phyloP scores from a whole-genome alignment of 257 asterid species.

The Striga asiatica region DNA sequence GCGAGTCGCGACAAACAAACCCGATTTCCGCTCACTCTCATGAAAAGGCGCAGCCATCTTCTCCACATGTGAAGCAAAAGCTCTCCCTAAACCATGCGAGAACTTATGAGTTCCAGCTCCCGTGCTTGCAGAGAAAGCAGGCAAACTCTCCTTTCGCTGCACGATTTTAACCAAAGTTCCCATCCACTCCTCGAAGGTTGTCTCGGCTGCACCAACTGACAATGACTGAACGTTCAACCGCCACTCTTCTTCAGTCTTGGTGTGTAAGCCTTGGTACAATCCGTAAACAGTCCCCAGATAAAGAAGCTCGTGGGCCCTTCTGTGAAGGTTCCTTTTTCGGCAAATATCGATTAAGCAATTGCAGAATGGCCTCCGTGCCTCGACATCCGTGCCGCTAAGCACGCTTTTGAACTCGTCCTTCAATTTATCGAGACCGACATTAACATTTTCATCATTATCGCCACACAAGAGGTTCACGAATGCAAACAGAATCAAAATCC shows the following conservation, averaged over 20 bases:
- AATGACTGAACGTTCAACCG: conserved; percentile 64
- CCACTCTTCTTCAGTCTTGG: conserved; percentile 82
- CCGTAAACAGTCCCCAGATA: conserved; percentile 64
- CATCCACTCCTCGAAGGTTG: conserved; percentile 95
- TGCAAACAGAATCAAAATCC: too few species aligned
- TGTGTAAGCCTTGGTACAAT: conserved; percentile 75
- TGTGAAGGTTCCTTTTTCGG: conserved; percentile 32
- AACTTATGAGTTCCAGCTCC: conserved; percentile 85
- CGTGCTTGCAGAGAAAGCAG: conserved; percentile 64
- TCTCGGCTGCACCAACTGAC: conserved; percentile 81
- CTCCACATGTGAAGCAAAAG: conserved; percentile 60
- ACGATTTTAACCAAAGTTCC: conserved; percentile 45
- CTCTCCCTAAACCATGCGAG: conserved; percentile 60
- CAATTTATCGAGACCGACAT: conserved; percentile 30
- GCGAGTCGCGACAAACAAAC: conserved; percentile 63
- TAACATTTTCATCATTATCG: conserved; percentile 23
- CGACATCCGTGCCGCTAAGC: conserved; percentile 48
- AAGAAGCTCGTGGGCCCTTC: conserved; percentile 74
- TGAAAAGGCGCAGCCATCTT: conserved; percentile 64
- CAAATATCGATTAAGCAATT: conserved; percentile 84
- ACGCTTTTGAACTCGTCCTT: conserved; percentile 51
- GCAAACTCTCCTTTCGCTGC: conserved; percentile 47
- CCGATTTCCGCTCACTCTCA: conserved; percentile 63
- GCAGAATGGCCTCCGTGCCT: conserved; percentile 76
- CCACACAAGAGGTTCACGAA: conserved; percentile 33